Evolutionary conservation across 345 rosid genomes (phyloP).

Genomic region (Bruguiera parviflora): DNA sequence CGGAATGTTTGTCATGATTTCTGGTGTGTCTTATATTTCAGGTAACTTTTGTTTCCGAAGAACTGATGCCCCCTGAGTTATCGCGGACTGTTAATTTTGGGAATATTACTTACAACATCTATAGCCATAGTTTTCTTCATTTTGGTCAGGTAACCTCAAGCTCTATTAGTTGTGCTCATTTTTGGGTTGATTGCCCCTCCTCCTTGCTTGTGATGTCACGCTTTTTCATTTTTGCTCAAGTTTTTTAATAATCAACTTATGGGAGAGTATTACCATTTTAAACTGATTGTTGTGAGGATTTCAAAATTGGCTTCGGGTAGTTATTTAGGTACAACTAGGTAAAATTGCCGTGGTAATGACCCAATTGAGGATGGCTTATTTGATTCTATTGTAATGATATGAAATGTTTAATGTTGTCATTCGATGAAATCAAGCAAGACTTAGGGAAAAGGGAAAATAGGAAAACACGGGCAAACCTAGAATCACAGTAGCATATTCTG

Average conservation of each 20-base stretch:
- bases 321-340: background rate
- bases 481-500: background rate
- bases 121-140: constrained; percentile 89
- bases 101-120: constrained; percentile 62
- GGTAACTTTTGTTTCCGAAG: constrained; percentile 82
- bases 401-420: background rate
- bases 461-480: background rate
- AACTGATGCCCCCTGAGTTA: constrained; percentile 62
- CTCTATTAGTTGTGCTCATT: constrained; percentile 2
- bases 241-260: background rate
- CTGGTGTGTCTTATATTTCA: constrained; percentile 22
- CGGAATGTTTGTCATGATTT: background rate
- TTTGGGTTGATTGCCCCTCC: background rate
- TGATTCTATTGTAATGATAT: background rate
- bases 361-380: background rate
- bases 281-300: background rate
- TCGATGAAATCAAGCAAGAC: background rate
- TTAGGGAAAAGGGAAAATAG: background rate
- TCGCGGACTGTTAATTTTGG: constrained; percentile 53
- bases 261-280: background rate
- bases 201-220: background rate
- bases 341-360: background rate
- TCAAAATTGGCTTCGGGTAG: background rate
- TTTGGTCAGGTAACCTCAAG: constrained; percentile 70
- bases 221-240: background rate